Conservation (phyloP, 2,329 filamentous ascomycete species). For the Eutypella sp. region DNA sequence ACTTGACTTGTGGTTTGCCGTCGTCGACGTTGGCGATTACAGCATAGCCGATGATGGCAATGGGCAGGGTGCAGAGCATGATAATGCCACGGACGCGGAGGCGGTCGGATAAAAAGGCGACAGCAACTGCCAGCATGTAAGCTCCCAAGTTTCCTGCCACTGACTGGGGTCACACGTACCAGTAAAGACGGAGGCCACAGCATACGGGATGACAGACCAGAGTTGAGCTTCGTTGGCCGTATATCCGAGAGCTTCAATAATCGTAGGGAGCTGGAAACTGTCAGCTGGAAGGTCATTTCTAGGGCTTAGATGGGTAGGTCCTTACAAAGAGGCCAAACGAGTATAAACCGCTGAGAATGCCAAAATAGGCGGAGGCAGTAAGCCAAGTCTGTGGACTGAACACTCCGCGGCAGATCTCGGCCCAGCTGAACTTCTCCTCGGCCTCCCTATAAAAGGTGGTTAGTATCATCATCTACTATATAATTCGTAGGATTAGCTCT, state of each 20-base stretch:
- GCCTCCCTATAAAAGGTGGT: slow-evolving; percentile 19
- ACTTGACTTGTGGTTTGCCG: slow-evolving; percentile 46
- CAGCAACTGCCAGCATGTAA: slow-evolving; percentile 31
- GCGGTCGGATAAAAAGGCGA: slow-evolving; percentile 57
- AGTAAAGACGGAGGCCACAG: slow-evolving; percentile 52
- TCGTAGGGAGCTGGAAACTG: slow-evolving; percentile 50
- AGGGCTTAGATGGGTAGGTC: slow-evolving; percentile 5
- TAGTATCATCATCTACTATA: slow-evolving; percentile 4
- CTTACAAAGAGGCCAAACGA: slow-evolving; percentile 60
- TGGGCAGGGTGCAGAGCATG: slow-evolving; percentile 58
- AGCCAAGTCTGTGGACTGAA: slow-evolving; percentile 59
- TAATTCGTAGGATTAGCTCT: not conserved
- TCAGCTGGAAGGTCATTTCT: not conserved
- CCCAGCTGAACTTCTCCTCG: slow-evolving; percentile 52
- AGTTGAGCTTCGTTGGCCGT: slow-evolving; percentile 54
- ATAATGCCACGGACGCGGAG: slow-evolving; percentile 53
- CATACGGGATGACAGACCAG: slow-evolving; percentile 61
- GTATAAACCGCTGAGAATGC: slow-evolving; percentile 53
- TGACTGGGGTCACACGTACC: slow-evolving; percentile 27
- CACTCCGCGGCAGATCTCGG: slow-evolving; percentile 57
- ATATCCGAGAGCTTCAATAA: slow-evolving; percentile 53
- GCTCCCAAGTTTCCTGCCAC: not conserved
- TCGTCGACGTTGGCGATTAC: slow-evolving; percentile 57
- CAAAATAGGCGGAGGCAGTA: slow-evolving; percentile 56
- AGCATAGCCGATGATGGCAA: slow-evolving; percentile 62